Evolutionary conservation across 371 early-diverging fungal genomes (phyloP).

Genomic region (Mortierella sp.): DNA sequence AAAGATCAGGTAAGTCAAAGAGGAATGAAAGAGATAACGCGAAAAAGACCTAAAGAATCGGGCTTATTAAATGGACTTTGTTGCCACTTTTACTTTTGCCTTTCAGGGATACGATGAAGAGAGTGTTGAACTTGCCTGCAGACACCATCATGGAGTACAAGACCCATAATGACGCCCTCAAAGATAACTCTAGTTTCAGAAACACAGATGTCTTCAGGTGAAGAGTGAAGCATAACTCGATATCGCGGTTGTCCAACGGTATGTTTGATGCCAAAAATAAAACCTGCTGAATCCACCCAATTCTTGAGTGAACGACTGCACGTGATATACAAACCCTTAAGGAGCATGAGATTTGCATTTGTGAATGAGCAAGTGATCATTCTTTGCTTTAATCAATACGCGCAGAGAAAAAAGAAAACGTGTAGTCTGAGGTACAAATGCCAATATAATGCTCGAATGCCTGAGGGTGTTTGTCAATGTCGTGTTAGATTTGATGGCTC

Average conservation of each 20-base stretch:
- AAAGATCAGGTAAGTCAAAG: constrained; percentile 63
- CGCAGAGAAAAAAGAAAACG: neutral
- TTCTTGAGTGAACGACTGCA: too few species aligned
- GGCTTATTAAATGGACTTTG: constrained; percentile 6
- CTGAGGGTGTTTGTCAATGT: neutral
- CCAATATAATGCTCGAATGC: neutral
- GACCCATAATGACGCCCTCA: constrained; percentile 89
- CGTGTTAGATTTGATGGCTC: neutral
- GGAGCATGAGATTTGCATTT: too few species aligned
- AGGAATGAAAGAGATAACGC: too few species aligned
- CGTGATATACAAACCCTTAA: too few species aligned
- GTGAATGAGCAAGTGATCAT: neutral
- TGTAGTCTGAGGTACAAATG: neutral
- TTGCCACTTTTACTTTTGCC: neutral
- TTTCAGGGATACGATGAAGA: constrained; percentile 87
- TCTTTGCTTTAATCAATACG: neutral
- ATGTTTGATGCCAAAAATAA: too few species aligned
- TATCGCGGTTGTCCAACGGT: too few species aligned
- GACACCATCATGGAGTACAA: constrained; percentile 97
- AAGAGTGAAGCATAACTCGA: constrained; percentile 12
- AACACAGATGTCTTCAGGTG: constrained; percentile 87
- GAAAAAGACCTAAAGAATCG: constrained; percentile 28
- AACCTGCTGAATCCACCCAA: too few species aligned
- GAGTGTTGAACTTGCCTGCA: constrained; percentile 83
- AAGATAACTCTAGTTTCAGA: constrained; percentile 92